phyloP scores from a whole-genome alignment of 495 filamentous ascomycete species.

The Penicillium arizonense region DNA sequence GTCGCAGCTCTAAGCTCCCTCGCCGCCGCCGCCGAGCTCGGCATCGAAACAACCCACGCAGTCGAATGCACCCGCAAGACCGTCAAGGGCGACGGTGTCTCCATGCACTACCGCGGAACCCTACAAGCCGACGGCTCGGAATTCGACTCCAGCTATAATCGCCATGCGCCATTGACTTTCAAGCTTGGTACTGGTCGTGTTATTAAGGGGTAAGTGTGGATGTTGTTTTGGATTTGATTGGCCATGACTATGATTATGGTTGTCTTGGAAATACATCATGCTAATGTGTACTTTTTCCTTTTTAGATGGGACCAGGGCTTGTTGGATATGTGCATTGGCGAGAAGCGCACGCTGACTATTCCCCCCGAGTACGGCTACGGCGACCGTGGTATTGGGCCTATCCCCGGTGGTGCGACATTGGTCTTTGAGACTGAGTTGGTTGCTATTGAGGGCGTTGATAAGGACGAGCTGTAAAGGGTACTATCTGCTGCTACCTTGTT shows the following conservation, averaged over 20 bases:
- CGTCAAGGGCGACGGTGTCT: constrained; percentile 70
- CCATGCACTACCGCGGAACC: constrained; percentile 86
- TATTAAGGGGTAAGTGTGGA: constrained; percentile 68
- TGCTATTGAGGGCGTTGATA: constrained; percentile 75
- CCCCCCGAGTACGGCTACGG: constrained; percentile 88
- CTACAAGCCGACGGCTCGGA: constrained; percentile 52
- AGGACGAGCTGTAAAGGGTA: constrained; percentile 51
- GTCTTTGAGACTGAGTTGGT: constrained; percentile 94
- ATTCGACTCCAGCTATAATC: constrained; percentile 67
- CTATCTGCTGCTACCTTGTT: background rate
- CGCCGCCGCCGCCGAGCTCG: constrained; percentile 52
- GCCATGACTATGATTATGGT: background rate
- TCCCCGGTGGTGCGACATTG: constrained; percentile 74
- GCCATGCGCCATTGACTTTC: constrained; percentile 73
- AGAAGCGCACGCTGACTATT: constrained; percentile 89
- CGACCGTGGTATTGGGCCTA: constrained; percentile 67
- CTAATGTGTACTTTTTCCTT: constrained; percentile 5
- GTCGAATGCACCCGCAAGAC: constrained; percentile 75
- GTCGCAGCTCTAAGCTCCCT: constrained; percentile 54
- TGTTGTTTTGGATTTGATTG: background rate
- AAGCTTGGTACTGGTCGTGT: constrained; percentile 75
- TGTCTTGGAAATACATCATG: background rate
- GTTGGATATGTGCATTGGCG: constrained; percentile 93
- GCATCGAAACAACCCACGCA: constrained; percentile 71
- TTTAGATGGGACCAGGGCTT: constrained; percentile 84